Percentiles rank a stretch among this genome's conserved stretches.
These are phyloP conservation scores for Kwoniella dejecticola DNA, from an alignment of 768 basidiomycete genomes.

Conservation along the genomic window DNA sequence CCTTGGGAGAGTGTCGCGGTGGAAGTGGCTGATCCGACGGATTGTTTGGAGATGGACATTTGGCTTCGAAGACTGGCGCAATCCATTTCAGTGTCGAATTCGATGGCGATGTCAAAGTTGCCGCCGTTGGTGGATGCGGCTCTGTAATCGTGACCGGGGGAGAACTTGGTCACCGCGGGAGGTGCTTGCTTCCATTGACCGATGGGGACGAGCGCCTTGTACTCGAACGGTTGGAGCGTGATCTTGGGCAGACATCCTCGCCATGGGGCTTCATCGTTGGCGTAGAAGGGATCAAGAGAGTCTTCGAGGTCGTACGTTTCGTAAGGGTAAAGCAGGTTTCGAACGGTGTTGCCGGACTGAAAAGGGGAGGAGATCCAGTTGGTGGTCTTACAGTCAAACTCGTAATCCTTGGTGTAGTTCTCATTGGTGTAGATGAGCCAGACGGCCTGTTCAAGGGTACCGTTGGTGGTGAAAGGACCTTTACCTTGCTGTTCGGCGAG, in stretches of 20 bases:
- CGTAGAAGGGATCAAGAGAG: conserved; percentile 68
- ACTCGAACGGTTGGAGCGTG: conserved; percentile 72
- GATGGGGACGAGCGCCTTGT: conserved; percentile 75
- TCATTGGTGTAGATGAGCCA: conserved; percentile 87
- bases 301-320: conserved; percentile 72
- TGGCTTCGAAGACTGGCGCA: conserved; percentile 69
- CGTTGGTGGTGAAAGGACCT: conserved; percentile 58
- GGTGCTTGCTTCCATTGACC: conserved; percentile 69
- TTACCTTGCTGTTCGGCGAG: conserved; percentile 56
- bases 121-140: conserved; percentile 62
- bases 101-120: conserved; percentile 70
- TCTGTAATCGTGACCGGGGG: conserved; percentile 84
- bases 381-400: conserved; percentile 62
- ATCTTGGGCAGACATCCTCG: conserved; percentile 72
- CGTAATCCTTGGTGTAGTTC: conserved; percentile 69
- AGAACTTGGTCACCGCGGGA: conserved; percentile 75
- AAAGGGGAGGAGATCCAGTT: conserved; percentile 82
- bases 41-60: conserved; percentile 66
- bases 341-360: conserved; percentile 63
- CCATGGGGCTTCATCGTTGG: conserved; percentile 65
- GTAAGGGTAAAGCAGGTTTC: conserved; percentile 79
- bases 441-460: conserved; percentile 67
- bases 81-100: conserved; percentile 77
- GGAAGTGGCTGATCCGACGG: conserved; percentile 66
- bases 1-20: conserved; percentile 61